Evolutionary conservation across 2,329 filamentous ascomycete genomes (phyloP).

Genomic region (Colletotrichum aenigma): DNA sequence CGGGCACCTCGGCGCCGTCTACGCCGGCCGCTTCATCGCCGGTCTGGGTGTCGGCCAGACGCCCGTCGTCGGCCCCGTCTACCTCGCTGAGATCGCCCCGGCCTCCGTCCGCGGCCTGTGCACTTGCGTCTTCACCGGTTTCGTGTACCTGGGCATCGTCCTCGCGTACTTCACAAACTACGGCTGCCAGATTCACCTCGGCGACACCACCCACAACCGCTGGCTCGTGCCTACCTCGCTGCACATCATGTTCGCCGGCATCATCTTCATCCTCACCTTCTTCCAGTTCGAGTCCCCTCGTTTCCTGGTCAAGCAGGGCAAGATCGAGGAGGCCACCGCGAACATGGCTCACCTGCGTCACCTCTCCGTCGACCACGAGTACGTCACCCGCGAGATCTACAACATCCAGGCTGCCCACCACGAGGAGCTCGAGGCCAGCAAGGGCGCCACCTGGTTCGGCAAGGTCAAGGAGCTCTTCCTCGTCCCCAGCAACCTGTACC

Average conservation of each 20-base stretch:
- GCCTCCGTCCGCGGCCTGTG: slow-evolving; percentile 74
- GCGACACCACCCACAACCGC: slow-evolving; percentile 47
- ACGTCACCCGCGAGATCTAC: slow-evolving; percentile 65
- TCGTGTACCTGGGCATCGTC: slow-evolving; percentile 78
- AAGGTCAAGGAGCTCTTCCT: slow-evolving; percentile 72
- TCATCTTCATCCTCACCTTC: slow-evolving; percentile 74
- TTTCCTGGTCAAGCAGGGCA: slow-evolving; percentile 69
- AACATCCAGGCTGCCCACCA: slow-evolving; percentile 70
- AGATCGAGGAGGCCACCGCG: slow-evolving; percentile 60
- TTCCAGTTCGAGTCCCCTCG: slow-evolving; percentile 74
- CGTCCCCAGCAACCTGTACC: slow-evolving; percentile 72
- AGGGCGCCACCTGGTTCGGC: slow-evolving; percentile 67
- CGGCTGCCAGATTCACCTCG: slow-evolving; percentile 56
- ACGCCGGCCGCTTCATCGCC: slow-evolving; percentile 70
- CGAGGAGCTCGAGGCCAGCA: slow-evolving; percentile 73
- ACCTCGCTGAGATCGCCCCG: slow-evolving; percentile 75
- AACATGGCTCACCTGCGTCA: slow-evolving; percentile 64
- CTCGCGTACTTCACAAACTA: slow-evolving; percentile 80
- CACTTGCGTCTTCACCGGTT: slow-evolving; percentile 59
- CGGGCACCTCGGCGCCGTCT: slow-evolving; percentile 61
- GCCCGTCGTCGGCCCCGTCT: slow-evolving; percentile 71
- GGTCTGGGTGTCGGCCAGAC: slow-evolving; percentile 71
- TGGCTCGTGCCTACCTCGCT: slow-evolving; percentile 75
- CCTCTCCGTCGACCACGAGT: slow-evolving; percentile 62
- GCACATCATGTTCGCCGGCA: slow-evolving; percentile 76